A percentile compares a stretch with the other conserved stretches of the same genome.
These are phyloP conservation scores for Themeda triandra DNA, from an alignment of 176 grass and related monocot species.

Conservation along the genomic window DNA sequence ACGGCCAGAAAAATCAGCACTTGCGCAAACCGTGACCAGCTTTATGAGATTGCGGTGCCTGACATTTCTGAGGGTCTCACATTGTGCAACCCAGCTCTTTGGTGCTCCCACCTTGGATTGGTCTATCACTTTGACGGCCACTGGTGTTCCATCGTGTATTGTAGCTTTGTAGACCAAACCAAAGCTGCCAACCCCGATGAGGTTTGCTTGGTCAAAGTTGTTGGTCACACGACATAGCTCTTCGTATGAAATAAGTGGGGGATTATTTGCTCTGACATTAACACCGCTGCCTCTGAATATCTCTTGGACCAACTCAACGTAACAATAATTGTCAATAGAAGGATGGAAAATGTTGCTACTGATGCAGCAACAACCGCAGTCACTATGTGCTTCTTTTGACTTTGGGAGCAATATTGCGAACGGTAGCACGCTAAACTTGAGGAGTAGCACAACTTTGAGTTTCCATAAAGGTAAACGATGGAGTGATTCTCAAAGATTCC, in stretches of 20 bases:
- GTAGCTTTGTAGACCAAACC: constrained; percentile 35
- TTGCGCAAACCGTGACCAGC: not conserved
- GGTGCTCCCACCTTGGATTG: constrained; percentile 11
- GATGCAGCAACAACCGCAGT: no score
- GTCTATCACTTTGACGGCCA: constrained; percentile 46
- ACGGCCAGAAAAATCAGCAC: constrained; percentile 26
- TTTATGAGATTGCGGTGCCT: constrained; percentile 29
- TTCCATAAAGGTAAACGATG: no score
- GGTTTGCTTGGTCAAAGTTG: not conserved
- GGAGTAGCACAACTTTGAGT: no score
- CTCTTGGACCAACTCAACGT: no score
- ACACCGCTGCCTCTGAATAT: no score
- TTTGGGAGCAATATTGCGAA: no score
- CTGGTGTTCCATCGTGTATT: constrained; percentile 6
- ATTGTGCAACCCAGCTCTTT: constrained; percentile 45
- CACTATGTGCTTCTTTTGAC: no score
- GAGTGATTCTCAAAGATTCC: no score
- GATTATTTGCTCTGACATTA: not conserved
- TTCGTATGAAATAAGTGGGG: not conserved
- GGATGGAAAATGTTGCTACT: no score
- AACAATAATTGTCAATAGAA: no score
- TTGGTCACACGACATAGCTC: not conserved
- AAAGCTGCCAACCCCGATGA: not conserved
- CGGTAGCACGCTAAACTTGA: no score
- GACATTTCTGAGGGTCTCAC: constrained; percentile 40